Evolutionary conservation across 306 rosid genomes (phyloP), one percentile per base, ranked within the genome.

Genomic region (Fragaria nilgerrensis): DNA sequence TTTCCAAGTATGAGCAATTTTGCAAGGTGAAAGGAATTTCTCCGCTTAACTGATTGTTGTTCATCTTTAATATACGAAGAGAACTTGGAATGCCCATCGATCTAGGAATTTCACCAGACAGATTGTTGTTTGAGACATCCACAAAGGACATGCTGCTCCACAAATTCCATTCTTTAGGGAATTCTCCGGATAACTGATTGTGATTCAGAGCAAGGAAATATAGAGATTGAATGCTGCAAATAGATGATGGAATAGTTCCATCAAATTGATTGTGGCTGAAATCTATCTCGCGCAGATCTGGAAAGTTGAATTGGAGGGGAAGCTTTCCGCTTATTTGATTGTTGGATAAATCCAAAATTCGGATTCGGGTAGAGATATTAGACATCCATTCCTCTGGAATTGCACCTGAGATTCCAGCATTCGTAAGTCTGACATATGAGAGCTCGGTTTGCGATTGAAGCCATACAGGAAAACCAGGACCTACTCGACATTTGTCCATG

Each of bases 91-190:
- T 8, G 1, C 25, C 70, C 47, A 65, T 19, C 37, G 25, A 36
- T 0, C 3, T 65, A 0, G 27, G 47, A 16, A 65, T 65, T 3
- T 65, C 19, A 17, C 70, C 27, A 3, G 27, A 2, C 5, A 65
- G 4, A 45, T 15, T 45, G 58, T 69, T 69, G 53, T 69, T 1
- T 7, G 23, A 5, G 5, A 69, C 41, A 25, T 69, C 74, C 11
- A 69, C 0, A 3, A 2, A 0, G 0, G 0, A 0, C 4, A 69
- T 15, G 0, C 0, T 0, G 0, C 39, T 23, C 41, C 55, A 16
- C 16, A 45, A 9, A 15, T 4, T 45, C 74, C 74, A 45, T 15
- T 0, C 22, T 3, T 7, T 6, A 3, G 15, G 25, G 1, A 69
- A 8, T 15, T 69, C 23, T 69, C 41, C 58, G 0, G 2, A 17